phyloP scores from a whole-genome alignment of 257 asterid species.

The Solanum boliviense region DNA sequence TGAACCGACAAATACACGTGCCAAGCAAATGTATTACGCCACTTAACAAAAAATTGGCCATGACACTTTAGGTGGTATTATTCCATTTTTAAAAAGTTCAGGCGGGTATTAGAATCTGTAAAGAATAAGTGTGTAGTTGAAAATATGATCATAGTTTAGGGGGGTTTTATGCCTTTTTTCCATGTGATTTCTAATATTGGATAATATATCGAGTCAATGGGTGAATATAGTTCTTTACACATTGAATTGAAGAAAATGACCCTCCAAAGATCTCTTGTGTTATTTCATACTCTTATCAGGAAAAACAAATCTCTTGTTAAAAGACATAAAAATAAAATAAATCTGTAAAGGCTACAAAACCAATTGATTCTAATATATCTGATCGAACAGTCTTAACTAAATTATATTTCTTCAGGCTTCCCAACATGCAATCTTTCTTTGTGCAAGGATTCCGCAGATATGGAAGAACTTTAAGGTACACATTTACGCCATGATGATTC shows the following conservation, averaged over 20 bases:
- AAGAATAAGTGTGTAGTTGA: neutral
- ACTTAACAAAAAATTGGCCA: neutral
- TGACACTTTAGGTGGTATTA: neutral
- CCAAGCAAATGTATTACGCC: neutral
- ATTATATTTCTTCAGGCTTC: constrained; percentile 54
- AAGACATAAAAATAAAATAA: neutral
- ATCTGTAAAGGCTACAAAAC: neutral
- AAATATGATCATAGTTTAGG: neutral
- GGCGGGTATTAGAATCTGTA: neutral
- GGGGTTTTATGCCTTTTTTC: neutral
- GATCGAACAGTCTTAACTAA: neutral
- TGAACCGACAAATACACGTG: neutral
- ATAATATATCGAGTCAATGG: neutral
- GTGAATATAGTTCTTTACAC: neutral
- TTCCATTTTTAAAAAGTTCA: neutral
- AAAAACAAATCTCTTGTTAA: neutral
- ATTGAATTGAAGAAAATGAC: neutral
- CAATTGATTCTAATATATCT: neutral
- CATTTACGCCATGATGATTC: neutral
- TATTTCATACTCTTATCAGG: neutral
- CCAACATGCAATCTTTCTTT: constrained; percentile 90
- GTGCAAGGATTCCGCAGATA: constrained; percentile 90
- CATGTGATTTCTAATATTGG: neutral
- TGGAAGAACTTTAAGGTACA: constrained; percentile 70
- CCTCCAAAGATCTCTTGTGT: neutral